Conservation (phyloP, 208 protist genomes). For the Leishmania tropica region DNA sequence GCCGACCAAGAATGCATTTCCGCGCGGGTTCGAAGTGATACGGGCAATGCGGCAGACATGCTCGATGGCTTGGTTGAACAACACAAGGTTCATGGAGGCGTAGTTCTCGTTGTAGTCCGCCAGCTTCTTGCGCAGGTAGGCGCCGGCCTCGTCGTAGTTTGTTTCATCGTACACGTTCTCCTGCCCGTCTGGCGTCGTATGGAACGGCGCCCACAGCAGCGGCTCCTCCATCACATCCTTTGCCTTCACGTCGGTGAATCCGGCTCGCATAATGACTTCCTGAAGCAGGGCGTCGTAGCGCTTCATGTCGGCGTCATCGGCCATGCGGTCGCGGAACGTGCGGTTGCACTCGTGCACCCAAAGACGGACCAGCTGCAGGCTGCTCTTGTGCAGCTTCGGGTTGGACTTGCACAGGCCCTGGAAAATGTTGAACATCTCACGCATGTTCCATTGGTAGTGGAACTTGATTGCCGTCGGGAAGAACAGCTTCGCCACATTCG, state of each 20-base stretch:
- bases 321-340: conserved; percentile 97
- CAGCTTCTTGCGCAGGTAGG: conserved; percentile 91
- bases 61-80: conserved; percentile 98
- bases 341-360: conserved; percentile 97
- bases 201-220: conserved; percentile 95
- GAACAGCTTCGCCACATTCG: conserved; percentile 92
- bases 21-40: conserved; percentile 95
- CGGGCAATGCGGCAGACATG: conserved; percentile 97
- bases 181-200: conserved; percentile 84
- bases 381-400: conserved; percentile 85
- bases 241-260: conserved; percentile 82
- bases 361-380: conserved; percentile 89
- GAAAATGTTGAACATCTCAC: conserved; percentile 98
- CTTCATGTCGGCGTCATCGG: conserved; percentile 88
- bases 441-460: conserved; percentile 99
- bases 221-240: conserved; percentile 90
- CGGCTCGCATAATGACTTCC: conserved; percentile 83
- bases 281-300: conserved; percentile 90
- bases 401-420: conserved; percentile 93
- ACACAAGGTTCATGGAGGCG: conserved; percentile 97
- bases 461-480: conserved; percentile 99
- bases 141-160: conserved; percentile 75
- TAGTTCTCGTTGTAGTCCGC: conserved; percentile 97
- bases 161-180: conserved; percentile 93
- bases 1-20: conserved; percentile 96